Evolutionary conservation across 2,329 filamentous ascomycete species (phyloP).

Genomic region (Talaromyces marneffei): DNA sequence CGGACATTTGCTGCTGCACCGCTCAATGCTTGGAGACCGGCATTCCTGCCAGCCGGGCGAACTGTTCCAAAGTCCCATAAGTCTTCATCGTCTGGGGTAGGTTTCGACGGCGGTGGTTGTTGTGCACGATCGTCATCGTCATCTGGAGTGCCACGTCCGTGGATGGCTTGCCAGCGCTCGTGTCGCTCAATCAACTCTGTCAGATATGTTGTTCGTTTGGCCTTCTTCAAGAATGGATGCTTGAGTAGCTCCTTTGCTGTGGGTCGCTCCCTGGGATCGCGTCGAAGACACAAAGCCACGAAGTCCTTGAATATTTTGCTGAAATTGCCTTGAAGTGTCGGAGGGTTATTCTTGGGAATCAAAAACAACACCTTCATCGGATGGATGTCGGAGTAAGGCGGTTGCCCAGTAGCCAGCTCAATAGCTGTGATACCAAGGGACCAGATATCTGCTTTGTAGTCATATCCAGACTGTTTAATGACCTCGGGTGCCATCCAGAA

Average conservation of each 20-base stretch:
- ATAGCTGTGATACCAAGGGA: conserved; percentile 91
- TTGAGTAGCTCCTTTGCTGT: conserved; percentile 80
- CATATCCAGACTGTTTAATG: conserved; percentile 96
- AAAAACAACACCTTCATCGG: conserved; percentile 98
- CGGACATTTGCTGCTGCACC: conserved; percentile 75
- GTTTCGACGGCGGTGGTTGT: conserved; percentile 26
- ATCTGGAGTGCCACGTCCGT: conserved; percentile 67
- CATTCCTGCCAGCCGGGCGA: conserved; percentile 64
- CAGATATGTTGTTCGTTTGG: conserved; percentile 93
- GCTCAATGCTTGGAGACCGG: conserved; percentile 67
- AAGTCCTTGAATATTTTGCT: conserved; percentile 80
- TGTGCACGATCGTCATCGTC: conserved; percentile 51
- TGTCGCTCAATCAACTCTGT: conserved; percentile 93
- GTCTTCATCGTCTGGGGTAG: conserved; percentile 65
- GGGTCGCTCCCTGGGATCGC: conserved; percentile 83
- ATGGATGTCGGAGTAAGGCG: conserved; percentile 92
- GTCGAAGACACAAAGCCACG: conserved; percentile 73
- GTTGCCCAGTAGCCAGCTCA: conserved; percentile 85
- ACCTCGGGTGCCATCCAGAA: conserved; percentile 99
- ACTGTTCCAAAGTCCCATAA: conserved; percentile 99
- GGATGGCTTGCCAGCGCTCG: conserved; percentile 75
- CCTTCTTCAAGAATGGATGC: conserved; percentile 82
- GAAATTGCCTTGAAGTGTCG: conserved; percentile 72
- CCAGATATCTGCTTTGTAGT: conserved; percentile 98
- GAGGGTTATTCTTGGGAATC: conserved; percentile 90